A percentile compares a stretch with the other conserved stretches of the same genome.
These are phyloP conservation scores for Nigrograna mackinnonii DNA, from an alignment of 2,329 filamentous ascomycete genomes.

Conservation along the genomic window DNA sequence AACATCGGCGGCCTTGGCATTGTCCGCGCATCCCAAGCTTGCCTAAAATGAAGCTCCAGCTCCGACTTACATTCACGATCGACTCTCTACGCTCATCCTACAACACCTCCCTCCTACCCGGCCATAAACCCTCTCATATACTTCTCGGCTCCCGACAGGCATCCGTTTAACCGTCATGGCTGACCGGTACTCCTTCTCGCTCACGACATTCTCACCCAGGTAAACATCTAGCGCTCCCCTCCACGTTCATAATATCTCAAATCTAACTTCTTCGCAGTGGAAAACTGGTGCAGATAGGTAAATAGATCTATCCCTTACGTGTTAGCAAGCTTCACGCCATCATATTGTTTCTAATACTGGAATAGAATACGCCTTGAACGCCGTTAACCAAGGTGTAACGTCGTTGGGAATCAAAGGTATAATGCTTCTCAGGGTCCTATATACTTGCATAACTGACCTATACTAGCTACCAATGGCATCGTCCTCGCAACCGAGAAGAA, in stretches of 20 bases:
- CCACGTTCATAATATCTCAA: slow-evolving; percentile 20
- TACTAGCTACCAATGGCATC: slow-evolving; percentile 91
- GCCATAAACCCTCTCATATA: slow-evolving; percentile 1
- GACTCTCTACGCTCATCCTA: background rate
- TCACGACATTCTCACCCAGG: slow-evolving; percentile 99
- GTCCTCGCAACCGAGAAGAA: slow-evolving; percentile 99
- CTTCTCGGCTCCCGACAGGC: slow-evolving; percentile 4
- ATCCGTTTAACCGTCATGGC: slow-evolving; percentile 69
- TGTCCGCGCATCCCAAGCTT: slow-evolving; percentile 25
- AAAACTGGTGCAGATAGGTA: slow-evolving; percentile 98
- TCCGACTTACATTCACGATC: slow-evolving; percentile 20
- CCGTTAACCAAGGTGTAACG: slow-evolving; percentile 98
- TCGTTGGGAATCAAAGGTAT: slow-evolving; percentile 97
- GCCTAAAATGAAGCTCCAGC: slow-evolving; percentile 36
- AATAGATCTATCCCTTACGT: slow-evolving; percentile 13
- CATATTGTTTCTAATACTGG: slow-evolving; percentile 16
- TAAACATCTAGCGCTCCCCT: slow-evolving; percentile 51
- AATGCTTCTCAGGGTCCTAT: slow-evolving; percentile 1
- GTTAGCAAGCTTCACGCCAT: slow-evolving; percentile 5
- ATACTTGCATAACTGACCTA: slow-evolving; percentile 1
- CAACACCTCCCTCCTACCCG: background rate
- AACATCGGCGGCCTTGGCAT: background rate
- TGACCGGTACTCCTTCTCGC: slow-evolving; percentile 98
- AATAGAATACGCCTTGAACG: slow-evolving; percentile 96
- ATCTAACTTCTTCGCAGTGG: slow-evolving; percentile 68